phyloP scores from a whole-genome alignment of 306 rosid species.

The Medicago truncatula region DNA sequence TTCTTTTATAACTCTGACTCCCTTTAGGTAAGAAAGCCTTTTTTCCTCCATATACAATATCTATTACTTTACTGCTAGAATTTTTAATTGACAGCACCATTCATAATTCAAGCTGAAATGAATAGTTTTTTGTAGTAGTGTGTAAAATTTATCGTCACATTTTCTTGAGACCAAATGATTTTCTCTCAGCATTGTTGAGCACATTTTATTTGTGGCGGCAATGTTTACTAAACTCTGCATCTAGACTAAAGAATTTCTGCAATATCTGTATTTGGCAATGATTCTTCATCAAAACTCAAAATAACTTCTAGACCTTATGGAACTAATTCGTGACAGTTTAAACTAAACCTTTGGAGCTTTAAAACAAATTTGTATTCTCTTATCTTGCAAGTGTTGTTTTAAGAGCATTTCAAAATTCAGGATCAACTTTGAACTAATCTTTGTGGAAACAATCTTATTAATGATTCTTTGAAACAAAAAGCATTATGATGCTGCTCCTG shows the following conservation, averaged over 20 bases:
- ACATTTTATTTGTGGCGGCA: background rate
- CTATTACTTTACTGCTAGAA: too few species aligned
- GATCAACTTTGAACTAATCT: background rate
- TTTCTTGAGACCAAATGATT: too few species aligned
- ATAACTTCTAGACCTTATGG: background rate
- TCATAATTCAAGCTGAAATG: too few species aligned
- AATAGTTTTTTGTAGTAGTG: too few species aligned
- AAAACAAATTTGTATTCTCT: background rate
- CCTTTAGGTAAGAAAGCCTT: too few species aligned
- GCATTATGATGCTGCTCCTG: background rate
- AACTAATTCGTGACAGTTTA: background rate
- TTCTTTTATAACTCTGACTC: too few species aligned
- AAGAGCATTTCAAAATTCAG: background rate
- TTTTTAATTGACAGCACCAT: too few species aligned
- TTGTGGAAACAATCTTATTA: background rate
- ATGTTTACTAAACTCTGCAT: background rate
- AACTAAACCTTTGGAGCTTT: background rate
- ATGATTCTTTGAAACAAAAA: background rate
- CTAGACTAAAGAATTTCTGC: background rate
- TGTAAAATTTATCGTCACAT: too few species aligned
- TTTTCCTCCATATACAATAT: too few species aligned
- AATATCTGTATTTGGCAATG: background rate
- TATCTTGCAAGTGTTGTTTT: background rate
- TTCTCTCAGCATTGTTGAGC: background rate
- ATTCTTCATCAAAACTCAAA: background rate